Conservation (phyloP, 352 stramenopile genomes). For the Phytophthora sp. region DNA sequence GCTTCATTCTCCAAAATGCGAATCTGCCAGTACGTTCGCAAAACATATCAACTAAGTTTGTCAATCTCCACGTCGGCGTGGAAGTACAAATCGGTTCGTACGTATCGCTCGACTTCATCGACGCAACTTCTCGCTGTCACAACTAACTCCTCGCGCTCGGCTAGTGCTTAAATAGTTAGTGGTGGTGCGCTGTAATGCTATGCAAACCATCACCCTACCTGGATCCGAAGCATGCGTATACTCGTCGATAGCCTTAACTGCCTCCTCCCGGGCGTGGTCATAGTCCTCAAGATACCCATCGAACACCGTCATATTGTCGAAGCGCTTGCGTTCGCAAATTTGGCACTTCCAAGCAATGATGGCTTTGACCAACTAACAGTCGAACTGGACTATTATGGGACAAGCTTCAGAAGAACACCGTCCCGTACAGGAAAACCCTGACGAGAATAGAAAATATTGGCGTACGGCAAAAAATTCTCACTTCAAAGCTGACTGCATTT, state of each 20-base stretch:
- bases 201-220: conserved; percentile 22
- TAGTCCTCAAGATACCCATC: conserved; percentile 67
- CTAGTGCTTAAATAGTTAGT: conserved; percentile 2
- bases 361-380: conserved; percentile 21
- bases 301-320: conserved; percentile 45
- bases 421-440: conserved; percentile 19
- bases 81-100: conserved; percentile 15
- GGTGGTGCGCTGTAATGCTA: neutral
- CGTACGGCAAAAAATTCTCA: neutral
- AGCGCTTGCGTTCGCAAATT: conserved; percentile 13
- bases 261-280: conserved; percentile 50
- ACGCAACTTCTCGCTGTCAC: conserved; percentile 53
- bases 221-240: conserved; percentile 39
- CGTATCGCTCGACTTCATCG: conserved; percentile 81
- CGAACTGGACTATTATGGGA: conserved; percentile 35
- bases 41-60: conserved; percentile 16
- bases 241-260: conserved; percentile 55
- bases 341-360: conserved; percentile 24
- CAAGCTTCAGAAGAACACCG: conserved; percentile 21
- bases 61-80: neutral
- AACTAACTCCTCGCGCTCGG: conserved; percentile 53
- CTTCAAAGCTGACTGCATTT: conserved; percentile 1
- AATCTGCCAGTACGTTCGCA: conserved; percentile 39
- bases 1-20: conserved; percentile 70
- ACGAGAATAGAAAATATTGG: conserved; percentile 16